A percentile compares a stretch with the other conserved stretches of the same genome.
Evolutionary conservation across 257 asterid species (phyloP).

Genomic region (Euphrasia confusa): DNA sequence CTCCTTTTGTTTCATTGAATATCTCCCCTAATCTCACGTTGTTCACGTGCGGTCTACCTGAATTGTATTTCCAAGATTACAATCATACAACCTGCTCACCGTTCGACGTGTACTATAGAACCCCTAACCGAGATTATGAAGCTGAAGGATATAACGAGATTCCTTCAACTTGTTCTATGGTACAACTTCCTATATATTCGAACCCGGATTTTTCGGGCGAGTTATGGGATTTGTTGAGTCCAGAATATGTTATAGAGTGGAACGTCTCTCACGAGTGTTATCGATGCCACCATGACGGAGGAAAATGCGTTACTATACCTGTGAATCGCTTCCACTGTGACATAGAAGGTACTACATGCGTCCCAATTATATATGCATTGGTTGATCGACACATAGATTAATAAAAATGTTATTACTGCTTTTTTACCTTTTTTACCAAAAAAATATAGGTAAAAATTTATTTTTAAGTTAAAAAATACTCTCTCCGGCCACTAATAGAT

Average conservation of each 20-base stretch:
- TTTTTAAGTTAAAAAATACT: no score
- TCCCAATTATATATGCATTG: no score
- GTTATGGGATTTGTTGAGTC: conserved; percentile 2
- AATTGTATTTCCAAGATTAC: background rate
- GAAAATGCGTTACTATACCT: conserved; percentile 24
- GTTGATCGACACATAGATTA: no score
- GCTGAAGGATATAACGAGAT: background rate
- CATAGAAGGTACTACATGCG: conserved; percentile 12
- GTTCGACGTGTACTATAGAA: conserved; percentile 12
- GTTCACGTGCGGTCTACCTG: conserved; percentile 21
- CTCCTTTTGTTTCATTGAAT: conserved; percentile 23
- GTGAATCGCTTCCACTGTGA: conserved; percentile 21
- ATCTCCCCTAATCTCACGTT: conserved; percentile 25
- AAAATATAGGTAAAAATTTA: no score
- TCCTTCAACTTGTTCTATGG: conserved; percentile 1
- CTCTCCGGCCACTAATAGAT: no score
- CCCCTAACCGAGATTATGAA: background rate
- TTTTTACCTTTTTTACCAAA: no score
- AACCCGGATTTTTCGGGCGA: background rate
- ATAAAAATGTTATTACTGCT: no score
- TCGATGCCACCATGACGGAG: conserved; percentile 31
- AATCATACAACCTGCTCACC: background rate
- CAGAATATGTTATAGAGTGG: conserved; percentile 31
- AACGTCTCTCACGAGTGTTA: conserved; percentile 28
- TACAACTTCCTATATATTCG: conserved; percentile 27